Percentiles rank a stretch among this genome's conserved stretches.
These are phyloP conservation scores for Penium margaritaceum DNA, from an alignment of 139 green algal species.

Conservation along the genomic window DNA sequence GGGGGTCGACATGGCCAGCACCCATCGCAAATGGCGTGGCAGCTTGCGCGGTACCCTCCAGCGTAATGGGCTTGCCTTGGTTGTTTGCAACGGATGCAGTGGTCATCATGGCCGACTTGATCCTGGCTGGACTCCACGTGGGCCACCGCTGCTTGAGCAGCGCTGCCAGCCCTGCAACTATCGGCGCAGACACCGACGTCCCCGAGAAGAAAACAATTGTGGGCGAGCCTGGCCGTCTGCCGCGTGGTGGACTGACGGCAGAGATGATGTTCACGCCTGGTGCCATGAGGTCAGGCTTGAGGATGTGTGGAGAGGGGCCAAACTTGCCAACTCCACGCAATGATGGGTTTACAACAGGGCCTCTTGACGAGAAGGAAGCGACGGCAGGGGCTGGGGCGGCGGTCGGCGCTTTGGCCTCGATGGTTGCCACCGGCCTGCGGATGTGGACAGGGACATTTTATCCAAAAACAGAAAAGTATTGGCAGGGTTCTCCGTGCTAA, in stretches of 20 bases:
- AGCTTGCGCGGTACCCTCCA: background rate
- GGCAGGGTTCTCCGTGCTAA: too few relatives aligned
- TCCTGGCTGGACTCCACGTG: slow-evolving; percentile 3
- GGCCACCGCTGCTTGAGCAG: slow-evolving; percentile 18
- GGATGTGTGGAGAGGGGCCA: background rate
- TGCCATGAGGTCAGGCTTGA: background rate
- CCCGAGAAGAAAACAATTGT: slow-evolving; percentile 10
- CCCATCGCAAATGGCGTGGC: slow-evolving; percentile 12
- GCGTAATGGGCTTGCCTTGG: background rate
- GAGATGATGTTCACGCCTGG: background rate
- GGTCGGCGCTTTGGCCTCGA: too few relatives aligned
- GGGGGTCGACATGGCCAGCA: slow-evolving; percentile 11
- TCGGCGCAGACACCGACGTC: slow-evolving; percentile 18
- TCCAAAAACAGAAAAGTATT: too few relatives aligned
- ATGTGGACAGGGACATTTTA: too few relatives aligned
- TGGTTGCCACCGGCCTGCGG: too few relatives aligned
- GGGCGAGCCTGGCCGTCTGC: background rate
- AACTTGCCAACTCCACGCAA: background rate
- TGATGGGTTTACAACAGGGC: background rate
- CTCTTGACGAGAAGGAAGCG: slow-evolving; percentile 1
- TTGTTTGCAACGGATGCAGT: background rate
- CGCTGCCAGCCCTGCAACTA: slow-evolving; percentile 7
- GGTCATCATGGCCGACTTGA: slow-evolving; percentile 23
- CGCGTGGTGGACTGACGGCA: background rate
- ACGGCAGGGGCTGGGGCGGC: background rate